Percentiles rank a stretch among this genome's conserved stretches.
phyloP scores from a whole-genome alignment of 495 filamentous ascomycete species.

The Usnea hakonensis region DNA sequence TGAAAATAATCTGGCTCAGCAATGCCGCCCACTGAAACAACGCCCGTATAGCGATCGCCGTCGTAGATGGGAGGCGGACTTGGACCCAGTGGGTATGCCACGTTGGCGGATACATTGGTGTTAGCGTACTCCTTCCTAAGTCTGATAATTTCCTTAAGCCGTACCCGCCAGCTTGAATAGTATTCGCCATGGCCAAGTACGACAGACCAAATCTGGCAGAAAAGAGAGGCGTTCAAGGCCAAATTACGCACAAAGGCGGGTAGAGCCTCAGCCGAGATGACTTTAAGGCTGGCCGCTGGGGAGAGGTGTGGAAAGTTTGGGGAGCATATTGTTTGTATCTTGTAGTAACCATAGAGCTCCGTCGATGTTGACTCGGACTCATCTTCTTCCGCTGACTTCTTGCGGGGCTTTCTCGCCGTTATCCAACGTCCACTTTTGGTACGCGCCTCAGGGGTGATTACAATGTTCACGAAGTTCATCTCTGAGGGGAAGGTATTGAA shows the following conservation, averaged over 20 bases:
- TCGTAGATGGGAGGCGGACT: conserved; percentile 19
- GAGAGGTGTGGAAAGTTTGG: conserved; percentile 85
- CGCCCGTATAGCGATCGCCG: conserved; percentile 26
- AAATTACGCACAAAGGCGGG: conserved; percentile 84
- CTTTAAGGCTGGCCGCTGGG: conserved; percentile 76
- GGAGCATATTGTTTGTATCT: conserved; percentile 75
- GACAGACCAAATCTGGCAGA: conserved; percentile 78
- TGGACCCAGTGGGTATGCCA: conserved; percentile 16
- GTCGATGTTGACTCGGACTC: background rate
- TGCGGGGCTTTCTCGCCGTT: conserved; percentile 15
- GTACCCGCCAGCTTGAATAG: conserved; percentile 80
- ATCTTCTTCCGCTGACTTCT: conserved; percentile 18
- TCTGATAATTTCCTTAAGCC: conserved; percentile 74
- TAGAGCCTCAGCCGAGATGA: conserved; percentile 70
- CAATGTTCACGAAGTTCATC: conserved; percentile 94
- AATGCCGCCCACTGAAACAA: conserved; percentile 41
- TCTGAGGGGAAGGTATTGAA: conserved; percentile 89
- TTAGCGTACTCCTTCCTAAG: conserved; percentile 54
- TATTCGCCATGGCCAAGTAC: conserved; percentile 69
- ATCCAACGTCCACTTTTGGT: conserved; percentile 36
- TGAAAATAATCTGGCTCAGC: conserved; percentile 43
- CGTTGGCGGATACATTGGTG: conserved; percentile 23
- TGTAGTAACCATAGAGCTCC: conserved; percentile 51
- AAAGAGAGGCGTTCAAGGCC: conserved; percentile 87
- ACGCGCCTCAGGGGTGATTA: conserved; percentile 74